Evolutionary conservation across 129 eudicot genomes (phyloP).

Genomic region (Centella asiatica): DNA sequence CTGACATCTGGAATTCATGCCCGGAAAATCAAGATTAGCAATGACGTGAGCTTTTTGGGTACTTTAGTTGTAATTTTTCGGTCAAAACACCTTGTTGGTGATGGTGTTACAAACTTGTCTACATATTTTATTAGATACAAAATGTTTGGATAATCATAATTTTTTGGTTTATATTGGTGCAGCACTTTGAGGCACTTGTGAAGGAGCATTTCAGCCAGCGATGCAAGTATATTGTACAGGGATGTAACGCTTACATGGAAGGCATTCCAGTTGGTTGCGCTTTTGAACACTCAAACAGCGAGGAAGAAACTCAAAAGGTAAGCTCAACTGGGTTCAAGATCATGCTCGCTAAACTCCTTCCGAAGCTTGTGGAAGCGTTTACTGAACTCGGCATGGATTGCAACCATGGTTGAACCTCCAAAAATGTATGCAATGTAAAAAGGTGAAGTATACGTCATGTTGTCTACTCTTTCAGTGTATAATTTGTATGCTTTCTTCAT

Average conservation of each 20-base stretch:
- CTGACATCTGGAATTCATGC: neutral
- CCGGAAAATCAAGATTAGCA: neutral
- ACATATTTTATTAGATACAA: neutral
- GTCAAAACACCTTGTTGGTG: neutral
- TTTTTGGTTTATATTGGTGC: conserved; percentile 13
- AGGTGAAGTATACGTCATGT: neutral
- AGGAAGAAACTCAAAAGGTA: conserved; percentile 29
- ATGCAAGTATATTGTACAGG: conserved; percentile 37
- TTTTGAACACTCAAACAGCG: conserved; percentile 20
- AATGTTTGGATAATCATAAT: neutral
- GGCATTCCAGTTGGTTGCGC: conserved; percentile 65
- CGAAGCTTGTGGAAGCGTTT: conserved; percentile 81
- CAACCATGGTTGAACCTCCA: conserved; percentile 19
- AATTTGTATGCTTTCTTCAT: neutral
- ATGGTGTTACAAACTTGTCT: neutral
- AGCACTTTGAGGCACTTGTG: conserved; percentile 88
- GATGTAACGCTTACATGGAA: conserved; percentile 77
- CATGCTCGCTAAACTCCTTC: conserved; percentile 71
- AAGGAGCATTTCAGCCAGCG: conserved; percentile 59
- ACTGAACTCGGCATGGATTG: conserved; percentile 57
- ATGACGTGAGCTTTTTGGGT: neutral
- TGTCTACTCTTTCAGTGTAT: neutral
- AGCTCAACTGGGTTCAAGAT: conserved; percentile 91
- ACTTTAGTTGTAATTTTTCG: neutral
- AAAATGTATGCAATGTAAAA: neutral